A percentile compares a stretch with the other conserved stretches of the same genome.
Conservation (phyloP, 2,329 filamentous ascomycete species). For the Spiromastix sp. region DNA sequence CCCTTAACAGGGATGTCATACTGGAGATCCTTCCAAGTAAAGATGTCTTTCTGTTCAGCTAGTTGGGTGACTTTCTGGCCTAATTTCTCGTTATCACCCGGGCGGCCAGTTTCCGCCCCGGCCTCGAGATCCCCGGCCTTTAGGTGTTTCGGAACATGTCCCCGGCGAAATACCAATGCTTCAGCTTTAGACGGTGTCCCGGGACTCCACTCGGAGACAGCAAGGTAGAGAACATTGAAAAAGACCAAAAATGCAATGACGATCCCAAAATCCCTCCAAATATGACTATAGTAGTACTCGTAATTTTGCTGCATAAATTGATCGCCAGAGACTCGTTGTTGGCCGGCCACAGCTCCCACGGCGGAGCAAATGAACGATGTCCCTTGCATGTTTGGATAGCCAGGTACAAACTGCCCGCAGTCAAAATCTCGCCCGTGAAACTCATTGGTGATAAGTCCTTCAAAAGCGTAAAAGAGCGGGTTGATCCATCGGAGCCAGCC, state of each 20-base stretch:
- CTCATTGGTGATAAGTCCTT: constrained; percentile 72
- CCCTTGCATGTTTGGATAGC: constrained; percentile 24
- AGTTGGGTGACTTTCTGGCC: neutral
- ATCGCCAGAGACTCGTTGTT: constrained; percentile 45
- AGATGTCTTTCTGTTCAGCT: constrained; percentile 44
- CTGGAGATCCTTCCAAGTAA: constrained; percentile 77
- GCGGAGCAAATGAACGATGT: constrained; percentile 45
- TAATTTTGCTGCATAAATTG: constrained; percentile 45
- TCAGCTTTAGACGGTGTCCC: constrained; percentile 67
- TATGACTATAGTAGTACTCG: constrained; percentile 47
- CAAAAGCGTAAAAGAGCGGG: constrained; percentile 70
- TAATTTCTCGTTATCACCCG: constrained; percentile 24
- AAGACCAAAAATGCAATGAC: constrained; percentile 52
- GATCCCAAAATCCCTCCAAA: constrained; percentile 63
- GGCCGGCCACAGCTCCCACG: constrained; percentile 48
- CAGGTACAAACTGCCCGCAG: constrained; percentile 33
- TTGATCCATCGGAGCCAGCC: constrained; percentile 75
- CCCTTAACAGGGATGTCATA: constrained; percentile 74
- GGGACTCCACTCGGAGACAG: constrained; percentile 50
- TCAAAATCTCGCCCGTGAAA: constrained; percentile 55
- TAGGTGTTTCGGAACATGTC: constrained; percentile 51
- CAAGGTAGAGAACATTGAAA: constrained; percentile 64
- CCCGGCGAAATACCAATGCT: constrained; percentile 61
- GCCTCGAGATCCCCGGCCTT: constrained; percentile 38
- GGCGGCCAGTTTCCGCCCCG: constrained; percentile 16